Base-by-base conservation (phyloP, 257 asterid genomes). In the Datura wrightii region DNA sequence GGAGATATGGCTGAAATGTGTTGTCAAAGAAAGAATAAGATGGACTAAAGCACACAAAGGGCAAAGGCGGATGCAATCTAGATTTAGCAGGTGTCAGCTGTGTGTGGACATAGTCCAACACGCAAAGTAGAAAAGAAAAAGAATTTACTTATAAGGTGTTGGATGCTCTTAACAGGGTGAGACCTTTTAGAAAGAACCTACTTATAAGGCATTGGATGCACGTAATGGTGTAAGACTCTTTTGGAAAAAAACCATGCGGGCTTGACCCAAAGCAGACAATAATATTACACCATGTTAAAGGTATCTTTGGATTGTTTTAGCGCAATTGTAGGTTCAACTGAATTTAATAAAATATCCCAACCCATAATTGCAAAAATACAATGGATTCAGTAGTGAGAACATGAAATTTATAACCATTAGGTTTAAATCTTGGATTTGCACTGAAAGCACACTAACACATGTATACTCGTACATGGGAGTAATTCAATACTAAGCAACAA, bases 1-100 rank as follows among this genome's bases (percentile, higher is more conserved):
- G 90, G 19, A 88, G 90, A 84, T 88, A 88, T 53, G 90, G 89
- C 90, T 39, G 83, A 62, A 86, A 54, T 42, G 53, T 10, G 53
- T 79, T 7, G 53, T 36, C 10, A 69, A 59, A 5, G 5, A 44
- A 56, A 50, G 8, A 24, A 19, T 58, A 10, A 46, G 59, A 63
- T 1, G 41, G 41, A 50, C 8, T 52, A 19, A 69, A 63, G 50
- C 62, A 78, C 36, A 41, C 31, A 24, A 24, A 24, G 31, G 31
- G 31, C 0, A 39, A 70, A 41, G 16, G 54, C 2, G 1, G 24
- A 67, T 0, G 24, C 76, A 67, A 67, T 67, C 31, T 15, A 67
- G 48, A 66, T 66, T 66, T 66, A 36, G 70, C 70, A 62, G 70
- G 70, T 19, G 18, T 10, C 4, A 63, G 71, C 9, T 31, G 31